phyloP scores from a whole-genome alignment of 108 stramenopile species.

The Fragilaria crotonensis region DNA sequence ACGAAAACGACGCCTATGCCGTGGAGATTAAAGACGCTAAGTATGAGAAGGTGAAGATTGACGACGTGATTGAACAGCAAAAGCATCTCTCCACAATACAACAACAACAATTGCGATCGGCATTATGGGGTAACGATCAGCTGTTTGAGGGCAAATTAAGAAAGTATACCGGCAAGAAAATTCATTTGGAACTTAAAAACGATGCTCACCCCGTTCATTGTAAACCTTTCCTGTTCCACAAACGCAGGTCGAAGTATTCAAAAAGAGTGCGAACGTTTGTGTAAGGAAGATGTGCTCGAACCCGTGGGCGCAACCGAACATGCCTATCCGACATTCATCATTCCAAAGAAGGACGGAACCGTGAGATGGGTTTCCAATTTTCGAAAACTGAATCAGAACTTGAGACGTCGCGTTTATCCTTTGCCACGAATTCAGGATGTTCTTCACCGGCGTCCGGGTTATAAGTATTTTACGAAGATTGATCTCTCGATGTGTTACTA shows the following conservation, averaged over 20 bases:
- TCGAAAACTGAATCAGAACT: slow-evolving; percentile 21
- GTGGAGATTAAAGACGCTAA: slow-evolving; percentile 18
- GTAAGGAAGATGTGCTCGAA: slow-evolving; percentile 12
- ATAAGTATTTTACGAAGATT: slow-evolving; percentile 19
- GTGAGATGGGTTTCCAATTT: slow-evolving; percentile 38
- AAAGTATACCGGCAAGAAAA: too few species aligned
- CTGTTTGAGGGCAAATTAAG: too few species aligned
- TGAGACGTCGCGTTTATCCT: slow-evolving; percentile 15
- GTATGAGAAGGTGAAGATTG: slow-evolving; percentile 10
- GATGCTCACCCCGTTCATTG: too few species aligned
- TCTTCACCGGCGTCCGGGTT: slow-evolving; percentile 12
- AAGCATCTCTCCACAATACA: slow-evolving; percentile 2
- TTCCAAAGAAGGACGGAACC: slow-evolving; percentile 30
- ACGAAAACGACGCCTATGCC: slow-evolving; percentile 1
- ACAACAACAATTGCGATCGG: slow-evolving; percentile 6
- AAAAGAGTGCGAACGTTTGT: slow-evolving; percentile 23
- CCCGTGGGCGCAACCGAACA: slow-evolving; percentile 11
- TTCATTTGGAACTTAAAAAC: too few species aligned
- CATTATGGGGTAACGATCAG: too few species aligned
- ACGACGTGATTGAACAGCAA: too few species aligned
- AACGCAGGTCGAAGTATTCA: slow-evolving; percentile 13
- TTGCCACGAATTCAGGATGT: slow-evolving; percentile 33
- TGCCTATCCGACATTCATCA: slow-evolving; percentile 24
- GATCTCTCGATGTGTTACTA: slow-evolving; percentile 37
- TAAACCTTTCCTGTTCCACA: too few species aligned